Base-by-base conservation (phyloP, 2,329 filamentous ascomycete species). In the Talaromyces sp. region DNA sequence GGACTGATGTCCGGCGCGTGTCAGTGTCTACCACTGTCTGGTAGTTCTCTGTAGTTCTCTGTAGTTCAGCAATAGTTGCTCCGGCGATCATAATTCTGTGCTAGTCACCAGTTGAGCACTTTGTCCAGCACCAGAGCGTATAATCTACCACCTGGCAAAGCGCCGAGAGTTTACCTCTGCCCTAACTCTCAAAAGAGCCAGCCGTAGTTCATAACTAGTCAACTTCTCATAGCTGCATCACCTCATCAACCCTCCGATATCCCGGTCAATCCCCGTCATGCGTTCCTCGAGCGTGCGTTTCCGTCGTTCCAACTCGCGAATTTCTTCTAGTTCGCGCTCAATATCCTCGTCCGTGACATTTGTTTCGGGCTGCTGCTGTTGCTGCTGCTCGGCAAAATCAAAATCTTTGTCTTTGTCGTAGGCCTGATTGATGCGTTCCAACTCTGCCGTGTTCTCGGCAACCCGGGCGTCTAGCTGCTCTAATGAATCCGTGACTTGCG, bases 381-480 rank as follows among this genome's bases (percentile, higher is more conserved):
- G 42, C 6, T 71, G 66, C 2, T 65, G 42, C n/a, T 68, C 65
- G 6, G 67, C 67, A 1, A 78, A 77, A 3, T 82, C 79, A 0
- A 82, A 78, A 2, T 84, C 81, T 4, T 81, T 77, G 13, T 87
- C 82, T 1, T 83, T 82, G 1, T 83, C 82, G 44, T 85, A 81
- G 81, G 79, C 78, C 22, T 77, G 74, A 67, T 92, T 92, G 82
- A 93, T 87, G 61, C 82, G 83, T 62, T 88, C 87, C 64, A 98
- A 73, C 68, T 92, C 85, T 62, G 85, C 84, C 11, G 86, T 82
- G 77, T 96, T 93, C 70, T 89, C 87, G 8, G 86, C 84, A 1
- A 98, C 91, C 59, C 88, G 87, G 13, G 83, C 82, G 77, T 98
- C 93, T 69, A 96, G 92, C 68, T 91, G 89, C 11, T 84, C 85